Conservation (phyloP, 2,329 filamentous ascomycete genomes). For the Furcasterigmium sp. region DNA sequence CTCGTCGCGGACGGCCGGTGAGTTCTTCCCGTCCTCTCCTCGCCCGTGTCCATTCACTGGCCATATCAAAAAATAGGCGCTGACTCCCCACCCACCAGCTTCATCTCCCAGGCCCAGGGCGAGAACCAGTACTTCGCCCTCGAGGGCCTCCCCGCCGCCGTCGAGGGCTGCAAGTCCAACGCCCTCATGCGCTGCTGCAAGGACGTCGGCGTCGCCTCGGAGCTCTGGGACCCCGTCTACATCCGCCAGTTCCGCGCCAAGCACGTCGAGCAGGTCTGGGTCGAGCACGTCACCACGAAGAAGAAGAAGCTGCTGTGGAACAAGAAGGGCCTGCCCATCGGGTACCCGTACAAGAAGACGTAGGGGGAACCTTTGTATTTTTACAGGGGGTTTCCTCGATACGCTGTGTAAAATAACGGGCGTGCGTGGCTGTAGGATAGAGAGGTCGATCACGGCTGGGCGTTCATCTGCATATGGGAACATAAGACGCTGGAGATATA, state of each 20-base stretch:
- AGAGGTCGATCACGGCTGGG: too few relatives aligned
- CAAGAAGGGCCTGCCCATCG: slow-evolving; percentile 73
- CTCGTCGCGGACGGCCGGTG: slow-evolving; percentile 84
- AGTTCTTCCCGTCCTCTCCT: slow-evolving; percentile 18
- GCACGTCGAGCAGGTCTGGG: slow-evolving; percentile 75
- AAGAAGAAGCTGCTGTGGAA: slow-evolving; percentile 85
- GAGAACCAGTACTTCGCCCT: slow-evolving; percentile 91
- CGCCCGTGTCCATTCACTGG: background rate
- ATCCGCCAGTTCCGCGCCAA: slow-evolving; percentile 76
- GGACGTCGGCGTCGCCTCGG: slow-evolving; percentile 88
- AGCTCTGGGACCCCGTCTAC: slow-evolving; percentile 94
- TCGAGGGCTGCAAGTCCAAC: slow-evolving; percentile 96
- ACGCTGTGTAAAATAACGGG: too few relatives aligned
- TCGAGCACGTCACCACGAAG: slow-evolving; percentile 81
- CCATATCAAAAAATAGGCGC: too few relatives aligned
- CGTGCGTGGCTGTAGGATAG: too few relatives aligned
- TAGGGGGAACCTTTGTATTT: too few relatives aligned
- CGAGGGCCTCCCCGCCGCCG: slow-evolving; percentile 87
- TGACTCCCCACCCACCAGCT: slow-evolving; percentile 42
- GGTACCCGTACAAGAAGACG: slow-evolving; percentile 50
- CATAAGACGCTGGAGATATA: too few relatives aligned
- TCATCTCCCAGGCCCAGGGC: slow-evolving; percentile 87
- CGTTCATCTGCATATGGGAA: too few relatives aligned
- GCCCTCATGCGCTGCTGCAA: slow-evolving; percentile 98
- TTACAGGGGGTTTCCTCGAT: too few relatives aligned